Conservation (phyloP, 176 grass and related monocot species). For the Aegilops bicornis region DNA sequence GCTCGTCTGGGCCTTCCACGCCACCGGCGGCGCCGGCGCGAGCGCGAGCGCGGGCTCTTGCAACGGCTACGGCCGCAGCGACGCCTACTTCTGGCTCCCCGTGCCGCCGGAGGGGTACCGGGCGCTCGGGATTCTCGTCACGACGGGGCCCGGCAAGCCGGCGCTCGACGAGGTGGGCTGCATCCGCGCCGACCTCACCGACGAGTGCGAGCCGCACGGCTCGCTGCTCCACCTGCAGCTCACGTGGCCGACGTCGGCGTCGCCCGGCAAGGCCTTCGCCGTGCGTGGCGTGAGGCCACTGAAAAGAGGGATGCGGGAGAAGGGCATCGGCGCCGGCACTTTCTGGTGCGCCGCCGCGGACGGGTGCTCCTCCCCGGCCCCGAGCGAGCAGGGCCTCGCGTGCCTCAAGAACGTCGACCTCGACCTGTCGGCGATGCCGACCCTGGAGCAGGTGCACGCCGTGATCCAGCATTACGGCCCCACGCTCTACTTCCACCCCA, state of each 20-base stretch:
- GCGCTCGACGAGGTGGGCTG: conserved; percentile 52
- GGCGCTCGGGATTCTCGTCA: conserved; percentile 60
- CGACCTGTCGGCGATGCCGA: conserved; percentile 79
- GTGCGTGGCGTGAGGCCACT: conserved; percentile 60
- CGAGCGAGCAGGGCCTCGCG: conserved; percentile 32
- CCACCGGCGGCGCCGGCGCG: background rate
- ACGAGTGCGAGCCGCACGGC: conserved; percentile 54
- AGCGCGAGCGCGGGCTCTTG: background rate
- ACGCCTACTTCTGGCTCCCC: conserved; percentile 76
- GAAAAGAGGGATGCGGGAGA: conserved; percentile 49
- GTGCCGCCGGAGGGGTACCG: conserved; percentile 57
- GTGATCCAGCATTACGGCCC: conserved; percentile 86
- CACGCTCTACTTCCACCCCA: conserved; percentile 79
- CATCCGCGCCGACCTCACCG: conserved; percentile 69
- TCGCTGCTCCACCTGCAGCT: conserved; percentile 49
- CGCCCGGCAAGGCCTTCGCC: conserved; percentile 28
- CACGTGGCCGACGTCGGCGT: background rate
- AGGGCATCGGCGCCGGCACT: conserved; percentile 52
- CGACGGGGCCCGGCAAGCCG: conserved; percentile 47
- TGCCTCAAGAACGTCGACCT: conserved; percentile 72
- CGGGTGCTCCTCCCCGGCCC: conserved; percentile 14
- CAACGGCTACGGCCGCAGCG: background rate
- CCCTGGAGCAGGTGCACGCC: conserved; percentile 78
- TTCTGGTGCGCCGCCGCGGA: conserved; percentile 60
- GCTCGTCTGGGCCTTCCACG: conserved; percentile 54